A percentile compares a stretch with the other conserved stretches of the same genome.
phyloP scores from a whole-genome alignment of 208 protist species.

The Acanthamoeba royreba region DNA sequence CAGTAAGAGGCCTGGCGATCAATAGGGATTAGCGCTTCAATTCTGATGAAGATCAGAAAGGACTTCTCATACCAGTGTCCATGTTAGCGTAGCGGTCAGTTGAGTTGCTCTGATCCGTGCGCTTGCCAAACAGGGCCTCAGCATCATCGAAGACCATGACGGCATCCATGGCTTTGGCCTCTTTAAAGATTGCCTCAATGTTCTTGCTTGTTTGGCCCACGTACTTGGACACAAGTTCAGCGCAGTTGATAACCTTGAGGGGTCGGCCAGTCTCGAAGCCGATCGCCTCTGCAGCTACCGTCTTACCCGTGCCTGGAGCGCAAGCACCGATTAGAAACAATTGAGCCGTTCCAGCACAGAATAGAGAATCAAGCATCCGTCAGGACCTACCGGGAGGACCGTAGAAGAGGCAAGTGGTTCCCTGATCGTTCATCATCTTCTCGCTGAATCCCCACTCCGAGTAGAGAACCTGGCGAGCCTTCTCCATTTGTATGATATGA shows the following conservation, averaged over 20 bases:
- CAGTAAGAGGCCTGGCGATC: neutral
- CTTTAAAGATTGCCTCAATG: constrained; percentile 65
- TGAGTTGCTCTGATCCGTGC: neutral
- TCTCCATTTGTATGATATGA: constrained; percentile 62
- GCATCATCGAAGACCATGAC: constrained; percentile 41
- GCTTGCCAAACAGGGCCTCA: neutral
- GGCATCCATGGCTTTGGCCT: constrained; percentile 50
- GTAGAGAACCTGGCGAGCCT: constrained; percentile 52
- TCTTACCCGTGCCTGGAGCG: constrained; percentile 67
- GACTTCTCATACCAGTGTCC: too few species aligned
- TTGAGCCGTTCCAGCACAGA: too few species aligned
- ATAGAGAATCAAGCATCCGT: too few species aligned
- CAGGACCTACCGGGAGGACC: constrained; percentile 51
- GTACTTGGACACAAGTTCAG: constrained; percentile 55
- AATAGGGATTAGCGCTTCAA: too few species aligned
- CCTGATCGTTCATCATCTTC: constrained; percentile 30
- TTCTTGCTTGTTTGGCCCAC: constrained; percentile 65
- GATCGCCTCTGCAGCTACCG: constrained; percentile 52
- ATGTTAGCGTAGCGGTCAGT: constrained; percentile 21
- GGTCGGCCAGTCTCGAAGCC: neutral
- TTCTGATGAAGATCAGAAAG: too few species aligned
- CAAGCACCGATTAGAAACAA: too few species aligned
- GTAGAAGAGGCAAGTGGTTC: constrained; percentile 18
- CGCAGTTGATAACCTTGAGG: constrained; percentile 1
- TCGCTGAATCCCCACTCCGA: neutral